Base-by-base conservation (phyloP, 2,329 filamentous ascomycete genomes). In the Aspergillus pseudoterreus region DNA sequence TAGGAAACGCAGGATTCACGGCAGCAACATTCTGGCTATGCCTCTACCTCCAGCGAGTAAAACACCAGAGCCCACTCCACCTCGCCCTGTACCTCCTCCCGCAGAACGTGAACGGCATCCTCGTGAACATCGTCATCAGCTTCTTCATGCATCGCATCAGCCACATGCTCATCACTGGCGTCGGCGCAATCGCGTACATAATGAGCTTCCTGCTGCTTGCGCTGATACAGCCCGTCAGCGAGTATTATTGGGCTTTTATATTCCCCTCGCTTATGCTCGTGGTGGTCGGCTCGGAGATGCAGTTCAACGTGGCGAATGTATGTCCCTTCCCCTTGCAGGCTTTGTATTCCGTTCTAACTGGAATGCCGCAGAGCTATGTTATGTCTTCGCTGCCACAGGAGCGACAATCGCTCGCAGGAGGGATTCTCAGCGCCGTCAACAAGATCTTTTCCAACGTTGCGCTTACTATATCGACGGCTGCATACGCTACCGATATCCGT, bases 271-370 rank as follows among this genome's bases (percentile, higher is more conserved):
- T 87, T 36, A 67, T 83, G 14, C 66, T 88, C 22, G 78, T 79
- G 19, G 84, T 87, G 1, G 71, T 86, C 4, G 85, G 85, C 1
- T 84, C 84, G 0, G 86, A 88, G 62, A 79, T 88, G 32, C 81
- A 87, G 52, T 88, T 87, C 66, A 86, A 87, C 53, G 84, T 88
- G 19, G 80, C 82, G 3, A 88, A 88, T 59, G 85, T 88, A 79
- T 42, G 39, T 21, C 11, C 19, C 15, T 10, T 17, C 19, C 6
- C 4, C n/a, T 42, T 11, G 14, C 35, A 38, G 35, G 35, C 1
- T 6, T 38, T n/a, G 12, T 19, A 11, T 10, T 12, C 15, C 5
- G 6, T 9, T 6, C 19, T 42, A 12, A 42, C 19, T 22, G 5
- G 14, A n/a, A n/a, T 19, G 8, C 3, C 17, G 2, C 17, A 42